A percentile compares a stretch with the other conserved stretches of the same genome.
Conservation (phyloP, 2,329 filamentous ascomycete species). For the Aurifilum marmelostoma region DNA sequence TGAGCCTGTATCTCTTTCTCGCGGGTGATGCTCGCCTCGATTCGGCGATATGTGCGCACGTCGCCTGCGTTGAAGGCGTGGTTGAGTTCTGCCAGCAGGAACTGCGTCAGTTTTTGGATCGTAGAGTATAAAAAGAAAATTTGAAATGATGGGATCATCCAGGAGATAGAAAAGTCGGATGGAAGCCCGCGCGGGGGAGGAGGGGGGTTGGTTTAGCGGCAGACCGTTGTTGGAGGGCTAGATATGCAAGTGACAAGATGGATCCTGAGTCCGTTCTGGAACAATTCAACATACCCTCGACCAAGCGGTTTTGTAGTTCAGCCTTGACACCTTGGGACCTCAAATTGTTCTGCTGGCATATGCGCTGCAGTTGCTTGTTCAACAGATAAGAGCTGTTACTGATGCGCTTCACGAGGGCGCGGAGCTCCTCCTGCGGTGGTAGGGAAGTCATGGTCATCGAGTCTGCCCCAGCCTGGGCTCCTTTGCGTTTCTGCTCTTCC, state of each 20-base stretch:
- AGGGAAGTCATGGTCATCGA: constrained; percentile 30
- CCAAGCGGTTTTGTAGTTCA: constrained; percentile 77
- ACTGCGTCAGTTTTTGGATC: constrained; percentile 20
- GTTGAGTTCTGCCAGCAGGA: constrained; percentile 23
- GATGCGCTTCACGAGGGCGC: constrained; percentile 47
- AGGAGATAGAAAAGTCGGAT: not conserved
- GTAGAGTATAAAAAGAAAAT: too few relatives aligned
- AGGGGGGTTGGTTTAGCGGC: not conserved
- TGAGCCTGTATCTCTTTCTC: constrained; percentile 14
- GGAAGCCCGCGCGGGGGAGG: not conserved
- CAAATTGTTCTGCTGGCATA: constrained; percentile 76
- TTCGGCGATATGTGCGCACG: constrained; percentile 13
- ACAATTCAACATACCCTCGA: constrained; percentile 65
- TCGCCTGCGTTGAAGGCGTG: constrained; percentile 22
- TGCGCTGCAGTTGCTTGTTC: constrained; percentile 70
- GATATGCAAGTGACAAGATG: not conserved
- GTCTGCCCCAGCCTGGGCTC: not conserved
- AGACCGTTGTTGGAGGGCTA: constrained; percentile 16
- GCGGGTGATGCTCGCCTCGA: constrained; percentile 25
- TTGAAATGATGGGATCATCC: not conserved
- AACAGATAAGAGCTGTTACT: constrained; percentile 45
- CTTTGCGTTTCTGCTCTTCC: not conserved
- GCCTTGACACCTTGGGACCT: constrained; percentile 84
- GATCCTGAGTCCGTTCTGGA: not conserved
- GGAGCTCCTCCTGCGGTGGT: constrained; percentile 46